Conservation (phyloP, 2,329 filamentous ascomycete genomes). For the Fusarium fracticaudum region DNA sequence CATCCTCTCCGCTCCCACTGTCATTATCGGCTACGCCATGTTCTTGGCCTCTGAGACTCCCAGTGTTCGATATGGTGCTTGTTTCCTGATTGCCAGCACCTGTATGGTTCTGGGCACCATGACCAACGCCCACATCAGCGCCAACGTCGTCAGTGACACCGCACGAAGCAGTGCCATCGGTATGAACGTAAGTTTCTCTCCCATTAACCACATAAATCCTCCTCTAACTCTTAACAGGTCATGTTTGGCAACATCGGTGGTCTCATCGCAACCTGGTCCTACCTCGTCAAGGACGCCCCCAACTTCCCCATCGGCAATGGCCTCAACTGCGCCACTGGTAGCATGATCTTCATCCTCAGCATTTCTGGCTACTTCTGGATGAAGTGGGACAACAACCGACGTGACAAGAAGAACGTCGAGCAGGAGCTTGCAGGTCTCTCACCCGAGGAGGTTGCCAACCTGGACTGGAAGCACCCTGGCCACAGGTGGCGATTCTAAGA, state of each 20-base stretch:
- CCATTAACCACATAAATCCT: rapidly evolving
- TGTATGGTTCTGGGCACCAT: constrained; percentile 70
- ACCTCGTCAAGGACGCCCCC: constrained; percentile 69
- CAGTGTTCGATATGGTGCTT: constrained; percentile 67
- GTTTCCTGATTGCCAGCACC: constrained; percentile 69
- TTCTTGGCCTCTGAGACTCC: constrained; percentile 62
- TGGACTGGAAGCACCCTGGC: constrained; percentile 75
- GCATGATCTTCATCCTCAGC: constrained; percentile 62
- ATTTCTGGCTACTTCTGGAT: constrained; percentile 67
- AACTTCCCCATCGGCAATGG: constrained; percentile 74
- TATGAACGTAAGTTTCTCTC: constrained; percentile 37
- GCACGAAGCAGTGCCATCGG: constrained; percentile 70
- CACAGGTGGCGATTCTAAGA: constrained; percentile 65
- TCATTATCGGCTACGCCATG: constrained; percentile 72
- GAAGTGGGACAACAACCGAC: constrained; percentile 67
- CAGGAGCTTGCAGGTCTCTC: constrained; percentile 65
- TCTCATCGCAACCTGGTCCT: constrained; percentile 71
- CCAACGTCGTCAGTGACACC: constrained; percentile 73
- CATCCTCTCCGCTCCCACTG: constrained; percentile 62
- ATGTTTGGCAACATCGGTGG: constrained; percentile 64
- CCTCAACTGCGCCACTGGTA: constrained; percentile 70
- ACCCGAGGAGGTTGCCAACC: constrained; percentile 63
- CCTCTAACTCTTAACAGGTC: constrained; percentile 28
- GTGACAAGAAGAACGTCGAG: constrained; percentile 65
- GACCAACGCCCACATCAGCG: constrained; percentile 69